Evolutionary conservation across 1,284 basidiomycete species (phyloP).

Genomic region (Rhodotorula sp.): DNA sequence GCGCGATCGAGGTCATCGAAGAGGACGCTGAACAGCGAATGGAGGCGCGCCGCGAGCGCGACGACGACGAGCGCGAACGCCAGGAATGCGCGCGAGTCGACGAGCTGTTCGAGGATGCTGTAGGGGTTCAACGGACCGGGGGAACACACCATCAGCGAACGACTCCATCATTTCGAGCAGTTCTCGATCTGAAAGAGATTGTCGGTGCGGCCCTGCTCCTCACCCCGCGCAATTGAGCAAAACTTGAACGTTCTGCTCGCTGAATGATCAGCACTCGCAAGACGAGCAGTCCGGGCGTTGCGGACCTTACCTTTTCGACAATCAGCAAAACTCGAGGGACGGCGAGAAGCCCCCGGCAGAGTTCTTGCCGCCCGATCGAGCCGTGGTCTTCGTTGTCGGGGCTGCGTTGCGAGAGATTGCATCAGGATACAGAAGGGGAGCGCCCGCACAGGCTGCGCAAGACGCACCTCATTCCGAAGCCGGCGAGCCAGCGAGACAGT

Average conservation of each 20-base stretch:
- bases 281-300: background rate
- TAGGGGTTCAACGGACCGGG: background rate
- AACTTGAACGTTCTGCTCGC: constrained; percentile 15
- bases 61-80: constrained; percentile 33
- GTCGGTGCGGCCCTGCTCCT: background rate
- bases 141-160: background rate
- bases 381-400: constrained; percentile 18
- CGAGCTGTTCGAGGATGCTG: constrained; percentile 39
- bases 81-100: constrained; percentile 37
- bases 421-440: background rate
- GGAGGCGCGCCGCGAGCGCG: constrained; percentile 30
- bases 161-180: background rate
- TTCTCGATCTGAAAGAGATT: background rate
- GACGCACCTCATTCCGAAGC: constrained; percentile 28
- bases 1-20: constrained; percentile 19
- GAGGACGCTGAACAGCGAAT: constrained; percentile 23
- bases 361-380: background rate
- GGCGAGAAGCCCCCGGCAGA: constrained; percentile 10
- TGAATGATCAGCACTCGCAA: background rate
- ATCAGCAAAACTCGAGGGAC: constrained; percentile 20
- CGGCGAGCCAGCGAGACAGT: constrained; percentile 12
- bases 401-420: background rate
- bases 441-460: background rate
- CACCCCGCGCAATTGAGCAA: constrained; percentile 27
- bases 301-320: constrained; percentile 28